Evolutionary conservation across 2,329 filamentous ascomycete species (phyloP).

Genomic region (Aspergillus sp.): DNA sequence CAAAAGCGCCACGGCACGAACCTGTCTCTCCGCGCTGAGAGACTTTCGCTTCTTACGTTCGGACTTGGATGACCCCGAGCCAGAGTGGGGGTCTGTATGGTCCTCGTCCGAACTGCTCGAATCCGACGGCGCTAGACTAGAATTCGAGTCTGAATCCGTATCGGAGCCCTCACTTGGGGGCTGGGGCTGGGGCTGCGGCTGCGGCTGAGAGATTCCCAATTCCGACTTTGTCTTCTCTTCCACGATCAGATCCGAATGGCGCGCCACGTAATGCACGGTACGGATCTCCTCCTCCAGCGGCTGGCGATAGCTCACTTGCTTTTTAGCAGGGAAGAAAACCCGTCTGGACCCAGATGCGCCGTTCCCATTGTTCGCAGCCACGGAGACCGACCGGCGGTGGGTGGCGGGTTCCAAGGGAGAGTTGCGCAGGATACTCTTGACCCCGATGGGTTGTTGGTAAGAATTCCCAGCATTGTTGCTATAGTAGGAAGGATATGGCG

Average conservation of each 20-base stretch:
- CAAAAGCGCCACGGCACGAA: conserved; percentile 32
- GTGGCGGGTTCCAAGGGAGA: conserved; percentile 33
- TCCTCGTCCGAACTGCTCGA: conserved; percentile 24
- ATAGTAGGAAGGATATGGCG: conserved; percentile 19
- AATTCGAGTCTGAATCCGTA: conserved; percentile 21
- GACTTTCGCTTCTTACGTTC: conserved; percentile 33
- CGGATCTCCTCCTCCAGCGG: conserved; percentile 53
- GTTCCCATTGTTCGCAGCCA: conserved; percentile 19
- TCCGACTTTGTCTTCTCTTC: conserved; percentile 4
- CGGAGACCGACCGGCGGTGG: conserved; percentile 32
- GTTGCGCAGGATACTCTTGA: conserved; percentile 42
- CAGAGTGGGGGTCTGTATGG: conserved; percentile 12
- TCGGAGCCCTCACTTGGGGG: conserved; percentile 12
- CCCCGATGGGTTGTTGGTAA: conserved; percentile 37
- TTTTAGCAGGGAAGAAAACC: conserved; percentile 47
- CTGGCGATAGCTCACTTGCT: conserved; percentile 49
- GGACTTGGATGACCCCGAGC: conserved; percentile 5
- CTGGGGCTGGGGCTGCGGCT: conserved; percentile 7
- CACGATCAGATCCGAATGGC: conserved; percentile 47
- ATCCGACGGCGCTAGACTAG: conserved; percentile 21
- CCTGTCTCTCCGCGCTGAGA: conserved; percentile 25
- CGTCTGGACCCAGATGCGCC: conserved; percentile 26
- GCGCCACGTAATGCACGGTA: conserved; percentile 47
- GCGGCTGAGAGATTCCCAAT: conserved; percentile 1
- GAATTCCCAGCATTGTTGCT: conserved; percentile 11